phyloP scores from a whole-genome alignment of 495 filamentous ascomycete genomes.

The Ramalina peruviana region DNA sequence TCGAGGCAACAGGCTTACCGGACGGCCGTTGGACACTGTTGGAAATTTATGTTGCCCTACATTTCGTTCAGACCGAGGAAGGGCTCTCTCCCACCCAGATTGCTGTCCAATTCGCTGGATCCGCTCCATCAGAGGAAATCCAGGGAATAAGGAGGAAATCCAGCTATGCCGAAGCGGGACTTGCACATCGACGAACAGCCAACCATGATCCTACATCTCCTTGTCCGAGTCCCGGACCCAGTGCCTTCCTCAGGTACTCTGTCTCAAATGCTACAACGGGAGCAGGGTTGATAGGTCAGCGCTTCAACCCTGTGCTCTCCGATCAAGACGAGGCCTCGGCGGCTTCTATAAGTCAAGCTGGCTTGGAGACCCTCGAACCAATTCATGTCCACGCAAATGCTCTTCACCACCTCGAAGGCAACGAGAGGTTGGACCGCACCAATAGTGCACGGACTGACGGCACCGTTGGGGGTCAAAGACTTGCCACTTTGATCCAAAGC shows the following conservation, averaged over 20 bases:
- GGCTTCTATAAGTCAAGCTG: constrained; percentile 4
- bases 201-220: background rate
- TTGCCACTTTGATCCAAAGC: background rate
- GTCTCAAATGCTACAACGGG: background rate
- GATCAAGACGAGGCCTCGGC: background rate
- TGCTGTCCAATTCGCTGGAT: constrained; percentile 2
- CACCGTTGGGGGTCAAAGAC: constrained; percentile 4
- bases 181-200: background rate
- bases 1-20: background rate
- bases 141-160: constrained; percentile 1
- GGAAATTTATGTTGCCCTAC: constrained; percentile 9
- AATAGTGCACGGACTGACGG: constrained; percentile 3
- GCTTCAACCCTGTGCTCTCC: background rate
- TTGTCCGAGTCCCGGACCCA: too few species aligned
- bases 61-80: constrained; percentile 1
- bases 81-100: constrained; percentile 2
- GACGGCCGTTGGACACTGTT: constrained; percentile 4
- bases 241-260: background rate
- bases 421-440: background rate
- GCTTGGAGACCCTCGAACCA: constrained; percentile 2
- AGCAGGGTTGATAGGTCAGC: background rate
- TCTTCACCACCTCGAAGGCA: background rate
- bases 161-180: constrained; percentile 1
- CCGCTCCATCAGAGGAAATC: background rate
- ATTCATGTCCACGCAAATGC: background rate